phyloP scores from a whole-genome alignment of 768 basidiomycete species.

The Boletus vermiculosoides region DNA sequence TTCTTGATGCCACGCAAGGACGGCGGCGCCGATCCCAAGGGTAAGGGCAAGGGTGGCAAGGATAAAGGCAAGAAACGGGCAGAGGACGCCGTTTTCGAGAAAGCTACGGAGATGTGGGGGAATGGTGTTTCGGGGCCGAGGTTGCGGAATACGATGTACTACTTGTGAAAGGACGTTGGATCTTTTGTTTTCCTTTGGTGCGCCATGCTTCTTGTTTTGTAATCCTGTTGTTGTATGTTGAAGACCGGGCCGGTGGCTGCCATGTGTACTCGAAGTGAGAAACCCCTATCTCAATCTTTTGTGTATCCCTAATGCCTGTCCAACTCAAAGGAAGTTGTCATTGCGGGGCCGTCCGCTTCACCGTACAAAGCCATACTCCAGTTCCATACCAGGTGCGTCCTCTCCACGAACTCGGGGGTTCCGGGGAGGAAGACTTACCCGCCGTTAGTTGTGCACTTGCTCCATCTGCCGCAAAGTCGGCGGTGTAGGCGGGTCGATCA shows the following conservation, averaged over 20 bases:
- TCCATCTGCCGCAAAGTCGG: slow-evolving; percentile 74
- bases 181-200: background rate
- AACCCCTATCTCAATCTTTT: background rate
- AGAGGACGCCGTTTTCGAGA: slow-evolving; percentile 50
- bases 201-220: background rate
- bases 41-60: slow-evolving; percentile 17
- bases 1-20: slow-evolving; percentile 37
- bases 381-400: slow-evolving; percentile 58
- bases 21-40: slow-evolving; percentile 15
- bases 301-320: slow-evolving; percentile 42
- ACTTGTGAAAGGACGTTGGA: slow-evolving; percentile 36
- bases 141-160: slow-evolving; percentile 71
- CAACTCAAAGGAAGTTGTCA: slow-evolving; percentile 44
- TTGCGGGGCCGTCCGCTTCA: slow-evolving; percentile 36
- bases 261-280: background rate
- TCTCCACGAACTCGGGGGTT: background rate
- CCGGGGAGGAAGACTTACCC: background rate
- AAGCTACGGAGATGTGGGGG: slow-evolving; percentile 56
- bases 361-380: slow-evolving; percentile 47
- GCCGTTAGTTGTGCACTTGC: slow-evolving; percentile 54
- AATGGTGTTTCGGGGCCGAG: slow-evolving; percentile 47
- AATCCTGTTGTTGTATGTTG: background rate
- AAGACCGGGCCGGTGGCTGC: background rate
- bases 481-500: slow-evolving; percentile 62
- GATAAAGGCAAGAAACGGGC: slow-evolving; percentile 33